Evolutionary conservation across 305 asterid genomes (phyloP).

Genomic region (Rubia balearica): DNA sequence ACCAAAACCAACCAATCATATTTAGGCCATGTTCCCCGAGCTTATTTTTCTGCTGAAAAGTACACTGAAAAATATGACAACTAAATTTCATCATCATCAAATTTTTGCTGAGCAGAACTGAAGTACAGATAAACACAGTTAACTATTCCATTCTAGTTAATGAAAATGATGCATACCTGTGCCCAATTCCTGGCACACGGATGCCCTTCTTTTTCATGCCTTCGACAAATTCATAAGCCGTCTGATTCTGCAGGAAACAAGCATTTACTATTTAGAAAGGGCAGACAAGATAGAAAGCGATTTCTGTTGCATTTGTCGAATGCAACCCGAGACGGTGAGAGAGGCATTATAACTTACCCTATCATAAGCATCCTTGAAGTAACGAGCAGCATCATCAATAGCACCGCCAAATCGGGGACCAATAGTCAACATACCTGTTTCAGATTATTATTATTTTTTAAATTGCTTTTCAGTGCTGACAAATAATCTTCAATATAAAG

Average conservation of each 20-base stretch:
- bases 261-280: constrained; percentile 2
- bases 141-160: background rate
- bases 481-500: background rate
- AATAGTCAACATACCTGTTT: constrained; percentile 79
- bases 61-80: too few species aligned
- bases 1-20: background rate
- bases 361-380: constrained; percentile 97
- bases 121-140: too few species aligned
- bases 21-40: too few species aligned
- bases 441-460: constrained; percentile 8
- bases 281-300: background rate
- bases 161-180: constrained; percentile 48
- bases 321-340: background rate
- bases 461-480: background rate
- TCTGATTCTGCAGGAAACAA: constrained; percentile 47
- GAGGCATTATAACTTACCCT: constrained; percentile 36
- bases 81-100: too few species aligned
- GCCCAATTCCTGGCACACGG: constrained; percentile 98
- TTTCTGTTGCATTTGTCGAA: too few species aligned
- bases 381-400: constrained; percentile 96
- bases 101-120: too few species aligned
- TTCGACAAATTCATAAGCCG: constrained; percentile 93
- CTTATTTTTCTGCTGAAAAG: too few species aligned
- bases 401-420: constrained; percentile 99
- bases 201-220: constrained; percentile 99